Base-by-base conservation (phyloP, 257 asterid genomes). In the Gardenia jasminoides region DNA sequence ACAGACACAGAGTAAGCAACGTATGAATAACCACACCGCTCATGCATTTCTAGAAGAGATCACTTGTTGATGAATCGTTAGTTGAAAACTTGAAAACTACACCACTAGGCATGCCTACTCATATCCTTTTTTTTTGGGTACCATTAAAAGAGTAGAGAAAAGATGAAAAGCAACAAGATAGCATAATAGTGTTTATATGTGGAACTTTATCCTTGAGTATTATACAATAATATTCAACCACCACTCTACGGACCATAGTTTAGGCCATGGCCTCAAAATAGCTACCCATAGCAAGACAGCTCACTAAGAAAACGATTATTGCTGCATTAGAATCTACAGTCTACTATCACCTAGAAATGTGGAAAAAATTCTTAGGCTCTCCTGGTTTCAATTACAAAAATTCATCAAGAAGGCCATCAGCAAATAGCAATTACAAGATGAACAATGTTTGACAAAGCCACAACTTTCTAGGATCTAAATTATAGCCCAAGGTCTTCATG, bases 151-250 rank as follows among this genome's bases (percentile, higher is more conserved):
- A 19, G 44, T 20, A 24, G 41, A 75, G 61, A 43, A 43, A 7
- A 46, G 62, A 44, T 24, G 10, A 61, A 39, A 79, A 71, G 56
- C 67, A 72, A 72, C 52, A n/a, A 5, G 19, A 24, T 30, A 77
- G 39, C 76, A 54, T 70, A 66, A 61, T 39, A 61, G 41, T 46
- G 72, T 36, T 43, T 41, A 64, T 10, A 61, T 19, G 19, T 8
- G 47, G 47, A 64, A 31, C 67, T 64, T 79, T 43, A 61, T 72
- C 66, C 43, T 36, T 36, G 15, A 56, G 22, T 59, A 62, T 62
- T 39, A 24, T 72, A 79, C 78, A 79, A 48, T 24, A 58, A 48
- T 24, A 58, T 50, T 58, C 75, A 69, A 72, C 50, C 54, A 62
- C 67, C 61, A 44, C 50, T n/a, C 65, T 43, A 70, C n/a, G 58